Base-by-base conservation (phyloP, 257 asterid species). In the Jacaranda copaia region DNA sequence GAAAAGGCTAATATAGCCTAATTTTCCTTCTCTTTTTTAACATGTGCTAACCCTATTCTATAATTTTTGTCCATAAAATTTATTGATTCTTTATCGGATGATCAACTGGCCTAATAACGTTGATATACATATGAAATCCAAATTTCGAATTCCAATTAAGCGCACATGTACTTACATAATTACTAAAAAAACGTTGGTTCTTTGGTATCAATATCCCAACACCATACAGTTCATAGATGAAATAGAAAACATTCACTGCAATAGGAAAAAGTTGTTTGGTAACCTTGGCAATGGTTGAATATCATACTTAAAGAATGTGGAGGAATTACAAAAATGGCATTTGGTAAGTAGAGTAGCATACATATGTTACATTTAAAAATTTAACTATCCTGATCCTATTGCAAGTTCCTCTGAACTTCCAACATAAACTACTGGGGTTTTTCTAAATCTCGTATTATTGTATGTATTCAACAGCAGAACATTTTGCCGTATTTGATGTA, bases 1-100 rank as follows among this genome's bases (percentile, higher is more conserved):
- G 1, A 25, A 25, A 25, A 25, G 32, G 32, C 32, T 25, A 25
- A 25, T 25, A 25, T 25, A 25, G 32, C 32, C 32, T 25, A 25
- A 1, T 25, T 25, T 25, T 25, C 32, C 32, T 25, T 2, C 2
- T 25, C 32, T 0, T 25, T 25, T 25, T 25, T 25, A 25, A 25
- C 1, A 25, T 1, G 32, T 46, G 18, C 73, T 13, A 68, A 68
- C 72, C 72, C 72, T 67, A 67, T 45, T 67, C 19, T 67, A 5
- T 67, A 67, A 13, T 55, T 18, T 51, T 5, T 51, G 56, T 14
- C 56, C 56, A 16, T 51, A 51, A 51, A 51, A 51, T 51, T 51
- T 51, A 13, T 51, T 12, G 56, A 25, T 25, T 25, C 0, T 42
- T 42, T 8, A 0, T 4, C 8, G 8, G 3, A 42, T 42, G 46